phyloP scores from a whole-genome alignment of 2,329 filamentous ascomycete species.

The Cladobotryum protrusum region DNA sequence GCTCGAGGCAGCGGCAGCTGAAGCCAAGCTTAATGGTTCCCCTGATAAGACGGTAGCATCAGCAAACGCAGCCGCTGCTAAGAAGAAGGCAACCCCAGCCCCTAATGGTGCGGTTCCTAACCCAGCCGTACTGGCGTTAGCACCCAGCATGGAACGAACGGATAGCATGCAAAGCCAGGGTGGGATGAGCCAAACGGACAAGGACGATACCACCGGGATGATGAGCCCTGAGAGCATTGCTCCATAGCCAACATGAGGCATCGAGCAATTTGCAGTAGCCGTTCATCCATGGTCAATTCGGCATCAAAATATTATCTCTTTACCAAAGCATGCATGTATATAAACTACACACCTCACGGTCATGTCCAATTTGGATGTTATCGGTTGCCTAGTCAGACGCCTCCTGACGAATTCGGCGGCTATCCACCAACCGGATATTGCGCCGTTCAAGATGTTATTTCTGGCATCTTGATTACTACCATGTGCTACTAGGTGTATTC shows the following conservation, averaged over 20 bases:
- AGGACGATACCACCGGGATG: constrained; percentile 65
- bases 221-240: constrained; percentile 79
- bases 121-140: constrained; percentile 34
- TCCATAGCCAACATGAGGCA: constrained; percentile 23
- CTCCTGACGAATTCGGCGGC: neutral
- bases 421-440: neutral
- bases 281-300: too few relatives aligned
- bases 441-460: neutral
- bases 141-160: constrained; percentile 50
- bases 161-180: constrained; percentile 53
- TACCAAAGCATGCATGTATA: neutral
- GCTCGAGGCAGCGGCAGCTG: constrained; percentile 54
- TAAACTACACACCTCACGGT: constrained; percentile 2
- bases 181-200: constrained; percentile 59
- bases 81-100: constrained; percentile 44
- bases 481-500: constrained; percentile 9
- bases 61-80: constrained; percentile 38
- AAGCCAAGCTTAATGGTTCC: constrained; percentile 35
- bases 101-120: constrained; percentile 33
- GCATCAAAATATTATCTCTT: neutral
- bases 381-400: too few relatives aligned
- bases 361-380: neutral
- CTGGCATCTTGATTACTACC: neutral
- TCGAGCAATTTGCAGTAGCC: too few relatives aligned
- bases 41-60: constrained; percentile 29